These are phyloP conservation scores for Nakaseomyces glabratus DNA, from an alignment of 1,139 yeast species.

Conservation along the genomic window DNA sequence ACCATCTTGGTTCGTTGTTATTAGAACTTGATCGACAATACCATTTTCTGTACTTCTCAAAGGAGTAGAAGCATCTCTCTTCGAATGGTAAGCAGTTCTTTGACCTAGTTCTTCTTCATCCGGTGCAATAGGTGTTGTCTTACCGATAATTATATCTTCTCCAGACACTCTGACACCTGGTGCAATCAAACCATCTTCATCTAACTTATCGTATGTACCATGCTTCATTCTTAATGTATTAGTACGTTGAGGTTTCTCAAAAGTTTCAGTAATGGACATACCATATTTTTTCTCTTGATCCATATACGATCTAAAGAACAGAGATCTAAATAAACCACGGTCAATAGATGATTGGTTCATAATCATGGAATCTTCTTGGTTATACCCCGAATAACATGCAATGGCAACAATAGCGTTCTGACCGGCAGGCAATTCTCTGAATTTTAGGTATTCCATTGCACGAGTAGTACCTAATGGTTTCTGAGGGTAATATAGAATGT, in stretches of 20 bases:
- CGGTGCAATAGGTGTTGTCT: constrained; percentile 96
- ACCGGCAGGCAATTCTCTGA: constrained; percentile 98
- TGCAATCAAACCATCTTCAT: constrained; percentile 94
- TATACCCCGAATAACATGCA: constrained; percentile 95
- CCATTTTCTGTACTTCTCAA: constrained; percentile 95
- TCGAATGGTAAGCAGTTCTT: constrained; percentile 94
- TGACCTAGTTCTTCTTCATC: constrained; percentile 98
- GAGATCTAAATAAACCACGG: constrained; percentile 89
- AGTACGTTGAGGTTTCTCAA: constrained; percentile 90
- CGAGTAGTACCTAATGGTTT: constrained; percentile 99
- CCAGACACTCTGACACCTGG: constrained; percentile 99
- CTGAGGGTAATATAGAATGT: constrained; percentile 92
- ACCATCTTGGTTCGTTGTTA: constrained; percentile 97
- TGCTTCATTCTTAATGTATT: constrained; percentile 92
- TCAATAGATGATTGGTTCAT: constrained; percentile 98
- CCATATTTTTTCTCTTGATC: constrained; percentile 98
- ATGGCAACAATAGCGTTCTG: constrained; percentile 98
- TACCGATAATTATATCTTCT: constrained; percentile 96
- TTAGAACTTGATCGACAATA: constrained; percentile 93
- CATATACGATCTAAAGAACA: constrained; percentile 95
- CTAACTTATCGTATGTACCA: constrained; percentile 95
- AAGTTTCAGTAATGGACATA: constrained; percentile 93
- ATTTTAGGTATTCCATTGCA: constrained; percentile 94
- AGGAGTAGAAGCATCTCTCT: constrained; percentile 97
- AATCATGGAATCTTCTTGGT: constrained; percentile 99